Evolutionary conservation across 2,329 filamentous ascomycete genomes (phyloP), one percentile per base, ranked within the genome.

Genomic region (Xylariaceae sp.): DNA sequence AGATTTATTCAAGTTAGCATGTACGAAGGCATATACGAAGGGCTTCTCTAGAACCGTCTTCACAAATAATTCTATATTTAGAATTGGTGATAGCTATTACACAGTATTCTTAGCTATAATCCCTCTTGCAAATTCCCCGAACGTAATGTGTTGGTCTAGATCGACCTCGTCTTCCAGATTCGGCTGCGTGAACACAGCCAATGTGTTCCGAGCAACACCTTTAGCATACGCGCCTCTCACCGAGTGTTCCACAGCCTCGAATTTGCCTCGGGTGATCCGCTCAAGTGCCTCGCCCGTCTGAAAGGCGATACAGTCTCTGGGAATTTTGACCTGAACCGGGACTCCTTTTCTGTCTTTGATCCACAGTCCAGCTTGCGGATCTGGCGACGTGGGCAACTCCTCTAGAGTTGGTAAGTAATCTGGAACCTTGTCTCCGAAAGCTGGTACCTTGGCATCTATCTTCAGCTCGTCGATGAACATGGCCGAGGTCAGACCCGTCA

Each of bases 101-200:
- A 86, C 81, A 0, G 83, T 86, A 57, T 86, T 86, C 69, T 82
- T 84, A 2, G 79, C 77, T 40, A 86, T 82, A 48, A 86, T 79
- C 0, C 81, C 81, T 50, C 83, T 73, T 2, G 89, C 89, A 78
- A 93, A 91, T 67, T 89, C 83, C 20, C 89, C 90, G 81, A 93
- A 93, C 40, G 84, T 89, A 54, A 86, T 79, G 40, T 83, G 81
- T 65, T 85, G 80, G 70, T 83, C 78, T 55, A 84, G 81, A 68
- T 93, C 90, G 14, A 93, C 88, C 74, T 86, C 82, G 65, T 93
- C 90, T 65, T 84, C 89, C 57, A 98, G 74, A 76, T 97, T 96
- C 20, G 95, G 95, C 81, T 99, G 95, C 56, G 93, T 99, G 70
- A 98, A 99, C 9, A 98, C 92, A 0, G 95, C 95, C 64, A 99